Conservation (phyloP, 108 stramenopile genomes). For the Skeletonema costatum region DNA sequence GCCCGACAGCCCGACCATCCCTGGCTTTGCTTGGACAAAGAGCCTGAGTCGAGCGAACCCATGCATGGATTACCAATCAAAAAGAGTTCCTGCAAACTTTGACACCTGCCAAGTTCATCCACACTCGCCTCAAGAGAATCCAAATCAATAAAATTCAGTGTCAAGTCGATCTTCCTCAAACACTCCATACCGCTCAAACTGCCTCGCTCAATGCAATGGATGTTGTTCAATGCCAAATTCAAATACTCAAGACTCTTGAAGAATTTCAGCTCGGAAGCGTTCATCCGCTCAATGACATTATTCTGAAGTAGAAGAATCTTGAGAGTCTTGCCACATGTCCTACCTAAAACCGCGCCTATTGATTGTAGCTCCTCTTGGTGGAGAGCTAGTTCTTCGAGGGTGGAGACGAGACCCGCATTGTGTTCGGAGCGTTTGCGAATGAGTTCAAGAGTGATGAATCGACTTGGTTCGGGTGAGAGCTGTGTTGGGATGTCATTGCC, state of each 20-base stretch:
- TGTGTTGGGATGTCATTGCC: too few relatives aligned
- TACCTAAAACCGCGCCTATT: slow-evolving; percentile 72
- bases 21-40: not conserved
- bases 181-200: slow-evolving; percentile 64
- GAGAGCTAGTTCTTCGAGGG: slow-evolving; percentile 87
- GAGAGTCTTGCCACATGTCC: slow-evolving; percentile 74
- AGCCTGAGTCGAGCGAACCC: slow-evolving; percentile 5
- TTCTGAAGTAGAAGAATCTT: slow-evolving; percentile 91
- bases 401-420: slow-evolving; percentile 79
- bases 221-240: slow-evolving; percentile 90
- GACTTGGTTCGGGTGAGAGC: not conserved
- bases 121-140: slow-evolving; percentile 70
- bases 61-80: slow-evolving; percentile 89
- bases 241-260: slow-evolving; percentile 87
- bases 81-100: slow-evolving; percentile 71
- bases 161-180: slow-evolving; percentile 86
- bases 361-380: slow-evolving; percentile 90
- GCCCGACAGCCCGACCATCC: slow-evolving; percentile 61
- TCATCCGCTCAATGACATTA: slow-evolving; percentile 80
- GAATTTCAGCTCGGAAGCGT: slow-evolving; percentile 62
- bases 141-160: slow-evolving; percentile 87
- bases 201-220: slow-evolving; percentile 61
- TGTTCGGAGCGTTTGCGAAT: slow-evolving; percentile 74
- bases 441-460: slow-evolving; percentile 66
- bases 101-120: slow-evolving; percentile 48